Evolutionary conservation across 306 rosid species (phyloP), one percentile per base, ranked within the genome.

Genomic region (Sicyos edulis): DNA sequence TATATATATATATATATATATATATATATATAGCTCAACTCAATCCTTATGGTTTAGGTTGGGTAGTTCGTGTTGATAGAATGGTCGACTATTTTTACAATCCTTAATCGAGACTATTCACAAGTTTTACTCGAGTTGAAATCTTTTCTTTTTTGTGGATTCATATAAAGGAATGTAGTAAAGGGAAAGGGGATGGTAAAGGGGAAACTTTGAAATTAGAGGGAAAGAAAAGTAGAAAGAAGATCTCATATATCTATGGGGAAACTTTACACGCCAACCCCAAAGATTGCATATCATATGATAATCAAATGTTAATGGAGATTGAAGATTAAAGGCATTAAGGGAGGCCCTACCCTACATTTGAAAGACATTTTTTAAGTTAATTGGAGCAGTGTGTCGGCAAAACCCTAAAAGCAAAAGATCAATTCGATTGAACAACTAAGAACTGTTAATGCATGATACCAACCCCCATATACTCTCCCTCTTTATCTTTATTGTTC

Each of bases 231-330:
- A 56, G 34, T 21, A 21, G 34, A 56, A 56, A 56, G 62, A 22
- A 57, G 37, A 59, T 26, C 0, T 24, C 13, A 59, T 32, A 32
- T 32, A 32, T 32, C 65, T 29, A 12, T 61, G 4, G 45, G 67
- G 67, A 61, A 57, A 61, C 67, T 61, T 61, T 61, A 61, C 67
- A 61, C 67, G 67, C 21, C 45, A 61, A 29, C 47, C 12, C 67
- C 47, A 61, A 29, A 22, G 62, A 57, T 11, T 22, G 6, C 6
- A 61, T 61, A 29, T 59, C 42, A 59, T 57, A 3, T 11, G 12
- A 59, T 6, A 59, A 24, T 56, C 7, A 51, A 21, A 7, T 5
- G 11, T 6, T 7, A 55, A 32, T 32, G 37, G 4, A 32, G 37
- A 32, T 32, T 32, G 37, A 32, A 32, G 37, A 32, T 26, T 26